Evolutionary conservation across 306 rosid species (phyloP).

Genomic region (Erythrophleum fordii): DNA sequence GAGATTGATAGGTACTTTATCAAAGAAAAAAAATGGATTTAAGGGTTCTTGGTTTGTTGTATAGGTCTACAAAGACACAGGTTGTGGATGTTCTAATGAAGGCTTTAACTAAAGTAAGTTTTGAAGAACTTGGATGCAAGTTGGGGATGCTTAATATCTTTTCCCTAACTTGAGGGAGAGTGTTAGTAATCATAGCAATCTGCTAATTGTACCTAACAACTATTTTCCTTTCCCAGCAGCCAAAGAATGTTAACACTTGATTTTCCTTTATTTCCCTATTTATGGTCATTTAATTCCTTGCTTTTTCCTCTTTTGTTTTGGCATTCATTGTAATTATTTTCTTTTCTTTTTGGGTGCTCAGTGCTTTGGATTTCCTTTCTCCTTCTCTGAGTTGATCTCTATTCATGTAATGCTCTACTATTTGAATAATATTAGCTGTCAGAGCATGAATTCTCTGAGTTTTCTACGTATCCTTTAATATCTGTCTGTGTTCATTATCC

Average conservation of each 20-base stretch:
- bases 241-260: not conserved
- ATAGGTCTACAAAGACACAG: too few species aligned
- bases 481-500: constrained; percentile 11
- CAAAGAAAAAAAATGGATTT: too few species aligned
- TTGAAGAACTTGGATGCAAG: too few species aligned
- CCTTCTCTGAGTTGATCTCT: too few species aligned
- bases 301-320: not conserved
- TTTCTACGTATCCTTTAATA: not conserved
- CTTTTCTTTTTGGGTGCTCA: not conserved
- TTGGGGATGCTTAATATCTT: not conserved
- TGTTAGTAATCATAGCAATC: not conserved
- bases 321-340: not conserved
- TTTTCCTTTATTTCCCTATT: not conserved
- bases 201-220: not conserved
- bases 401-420: not conserved
- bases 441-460: not conserved
- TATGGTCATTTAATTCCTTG: not conserved
- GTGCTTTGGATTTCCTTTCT: not conserved
- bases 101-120: too few species aligned
- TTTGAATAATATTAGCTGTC: not conserved
- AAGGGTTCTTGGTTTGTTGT: too few species aligned
- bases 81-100: too few species aligned
- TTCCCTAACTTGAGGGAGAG: not conserved
- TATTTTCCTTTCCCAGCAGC: not conserved
- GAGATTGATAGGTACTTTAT: too few species aligned